Conservation (phyloP, 306 rosid species). For the Lathyrus oleraceus region DNA sequence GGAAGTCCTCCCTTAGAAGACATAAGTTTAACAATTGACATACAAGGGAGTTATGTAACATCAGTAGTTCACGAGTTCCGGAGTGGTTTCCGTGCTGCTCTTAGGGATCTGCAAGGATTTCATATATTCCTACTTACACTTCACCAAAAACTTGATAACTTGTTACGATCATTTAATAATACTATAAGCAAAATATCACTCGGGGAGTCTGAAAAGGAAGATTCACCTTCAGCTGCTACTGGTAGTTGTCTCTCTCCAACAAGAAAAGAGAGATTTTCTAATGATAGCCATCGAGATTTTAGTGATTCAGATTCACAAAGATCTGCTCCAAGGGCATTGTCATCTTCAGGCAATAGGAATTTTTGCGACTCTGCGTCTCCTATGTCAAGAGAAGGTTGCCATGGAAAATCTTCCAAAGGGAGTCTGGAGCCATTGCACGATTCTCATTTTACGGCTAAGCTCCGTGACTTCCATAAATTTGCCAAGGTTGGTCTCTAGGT, state of each 20-base stretch:
- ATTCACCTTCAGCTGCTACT: conserved; percentile 55
- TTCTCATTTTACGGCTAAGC: conserved; percentile 82
- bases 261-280: conserved; percentile 52
- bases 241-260: conserved; percentile 50
- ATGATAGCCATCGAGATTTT: conserved; percentile 61
- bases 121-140: conserved; percentile 78
- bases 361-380: conserved; percentile 60
- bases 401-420: conserved; percentile 69
- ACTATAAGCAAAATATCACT: conserved; percentile 56
- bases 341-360: conserved; percentile 57
- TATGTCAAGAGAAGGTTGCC: conserved; percentile 68
- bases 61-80: conserved; percentile 70
- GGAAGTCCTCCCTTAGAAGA: conserved; percentile 58
- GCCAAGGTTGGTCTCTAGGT: conserved; percentile 70
- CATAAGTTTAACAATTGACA: conserved; percentile 38
- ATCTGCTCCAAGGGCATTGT: conserved; percentile 63
- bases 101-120: conserved; percentile 88
- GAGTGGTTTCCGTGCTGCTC: conserved; percentile 81
- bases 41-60: conserved; percentile 42
- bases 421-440: conserved; percentile 62
- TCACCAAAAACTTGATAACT: conserved; percentile 78
- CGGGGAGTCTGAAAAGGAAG: conserved; percentile 82
- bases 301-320: conserved; percentile 67
- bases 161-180: conserved; percentile 62
- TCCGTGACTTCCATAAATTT: conserved; percentile 84